Base-by-base conservation (phyloP, 108 stramenopile species). In the Cyclotella kingstonii region DNA sequence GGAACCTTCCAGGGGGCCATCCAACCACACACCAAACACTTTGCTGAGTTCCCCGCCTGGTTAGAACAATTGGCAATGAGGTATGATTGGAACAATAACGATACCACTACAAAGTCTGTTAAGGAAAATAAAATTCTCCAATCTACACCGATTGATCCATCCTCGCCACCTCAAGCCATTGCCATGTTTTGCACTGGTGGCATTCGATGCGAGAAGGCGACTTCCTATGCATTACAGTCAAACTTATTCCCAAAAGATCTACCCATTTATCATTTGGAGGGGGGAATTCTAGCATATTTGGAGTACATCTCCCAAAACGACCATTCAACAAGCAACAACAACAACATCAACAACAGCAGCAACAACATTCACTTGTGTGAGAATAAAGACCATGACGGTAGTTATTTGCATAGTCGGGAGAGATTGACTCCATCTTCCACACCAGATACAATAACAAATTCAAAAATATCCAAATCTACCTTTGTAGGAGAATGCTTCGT, bases 181-280 rank as follows among this genome's bases (percentile, higher is more conserved):
- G 92, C 95, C 66, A 95, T 97, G 94, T 97, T 94, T 82, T 97
- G 97, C 68, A 93, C 91, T 0, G 97, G 97, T 10, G 97, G 97
- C 1, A 94, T 97, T 49, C 90, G 97, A 15, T 97, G 97, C 58
- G 97, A 95, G 80, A 91, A 89, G 78, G 92, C 95, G 14, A 90
- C 89, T 0, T 81, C 86, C 8, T 83, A 67, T 27, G 66, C 72
- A 27, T 43, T 72, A 15, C 52, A 60, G 41, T 63, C 63, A 9
- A 36, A 66, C 3, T 34, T 73, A 4, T 60, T 62, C 22, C 77
- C 76, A 34, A 27, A 48, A 18, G 63, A 83, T 30, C 44, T 84
- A 40, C 84, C 85, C 5, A 81, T 92, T 8, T 89, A 84, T 63
- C 93, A 93, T 70, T 77, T 94, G 52, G 84, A 95, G 63, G 95